Base-by-base conservation (phyloP, 257 asterid genomes). In the Perilla frutescens region DNA sequence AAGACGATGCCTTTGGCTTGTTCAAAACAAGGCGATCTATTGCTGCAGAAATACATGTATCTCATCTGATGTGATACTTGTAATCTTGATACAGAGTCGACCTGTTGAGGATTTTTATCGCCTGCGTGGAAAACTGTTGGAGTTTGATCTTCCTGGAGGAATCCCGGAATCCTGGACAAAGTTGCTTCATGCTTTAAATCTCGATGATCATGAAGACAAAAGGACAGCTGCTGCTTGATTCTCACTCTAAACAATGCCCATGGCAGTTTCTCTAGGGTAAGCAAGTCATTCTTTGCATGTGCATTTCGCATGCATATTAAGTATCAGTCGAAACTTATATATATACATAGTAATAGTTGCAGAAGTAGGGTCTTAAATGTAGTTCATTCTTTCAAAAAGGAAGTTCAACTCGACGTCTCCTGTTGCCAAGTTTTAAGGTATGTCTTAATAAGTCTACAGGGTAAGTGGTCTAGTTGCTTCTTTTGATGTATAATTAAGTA, bases 71-170 rank as follows among this genome's bases (percentile, higher is more conserved):
- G 29, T 60, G 13, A 71, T 32, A 45, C 32, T 55, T 60, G 7
- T 39, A 45, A 41, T 37, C 5, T 59, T 14, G 44, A 48, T 65
- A 77, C 90, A 93, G 98, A 88, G 96, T 77, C 90, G 20, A 14
- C 98, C 97, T 0, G 93, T 93, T 34, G 97, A 93, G 83, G 97
- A 91, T 41, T 93, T 85, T 62, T 93, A 91, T 43, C 96, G 96
- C 11, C 66, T 57, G 15, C 91, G 93, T 50, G 97, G 91, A 20
- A 91, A 83, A 71, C 77, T 93, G 66, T 78, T 91, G 86, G 96
- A 91, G 77, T 93, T 93, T 57, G 91, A 89, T 76, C 96, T 93
- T 76, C 98, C 98, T 0, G 97, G 98, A 40, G 98, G 98, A 68
- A 91, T 93, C 37, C 96, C 96, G 3, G 96, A 93, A 72, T 93